Evolutionary conservation across 73 alveolate genomes (phyloP).

Genomic region (Paramecium caudatum): DNA sequence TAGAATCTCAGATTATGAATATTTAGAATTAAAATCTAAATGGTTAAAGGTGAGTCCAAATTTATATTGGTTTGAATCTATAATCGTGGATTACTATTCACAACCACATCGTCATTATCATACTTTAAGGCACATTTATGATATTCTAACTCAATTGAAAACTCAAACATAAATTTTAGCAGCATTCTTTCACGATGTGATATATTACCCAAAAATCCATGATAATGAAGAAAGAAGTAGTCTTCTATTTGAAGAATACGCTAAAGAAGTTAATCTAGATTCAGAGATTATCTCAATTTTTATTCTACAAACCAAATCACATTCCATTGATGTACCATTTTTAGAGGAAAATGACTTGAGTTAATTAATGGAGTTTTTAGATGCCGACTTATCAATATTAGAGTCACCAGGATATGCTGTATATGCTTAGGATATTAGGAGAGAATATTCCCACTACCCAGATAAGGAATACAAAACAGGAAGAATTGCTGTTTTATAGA

Average conservation of each 20-base stretch:
- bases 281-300: not conserved
- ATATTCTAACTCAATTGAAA: not conserved
- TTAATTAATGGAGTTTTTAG: slow-evolving; percentile 47
- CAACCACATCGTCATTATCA: slow-evolving; percentile 37
- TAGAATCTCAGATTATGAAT: slow-evolving; percentile 12
- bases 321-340: slow-evolving; percentile 2
- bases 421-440: slow-evolving; percentile 41
- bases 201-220: slow-evolving; percentile 35
- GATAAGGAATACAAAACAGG: slow-evolving; percentile 44
- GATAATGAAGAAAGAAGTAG: slow-evolving; percentile 63
- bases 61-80: slow-evolving; percentile 24
- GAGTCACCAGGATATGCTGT: not conserved
- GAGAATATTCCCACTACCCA: slow-evolving; percentile 4
- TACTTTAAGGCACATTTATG: slow-evolving; percentile 34
- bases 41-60: slow-evolving; percentile 3
- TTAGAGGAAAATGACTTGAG: slow-evolving; percentile 24
- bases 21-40: not conserved
- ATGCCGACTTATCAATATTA: slow-evolving; percentile 54
- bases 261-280: not conserved
- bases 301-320: slow-evolving; percentile 30
- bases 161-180: not conserved
- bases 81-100: slow-evolving; percentile 34
- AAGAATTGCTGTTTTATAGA: slow-evolving; percentile 9
- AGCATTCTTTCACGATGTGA: slow-evolving; percentile 37
- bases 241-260: slow-evolving; percentile 13